These are phyloP conservation scores for Fusarium sublunatum DNA, from an alignment of 2,329 filamentous ascomycete genomes.

Conservation along the genomic window DNA sequence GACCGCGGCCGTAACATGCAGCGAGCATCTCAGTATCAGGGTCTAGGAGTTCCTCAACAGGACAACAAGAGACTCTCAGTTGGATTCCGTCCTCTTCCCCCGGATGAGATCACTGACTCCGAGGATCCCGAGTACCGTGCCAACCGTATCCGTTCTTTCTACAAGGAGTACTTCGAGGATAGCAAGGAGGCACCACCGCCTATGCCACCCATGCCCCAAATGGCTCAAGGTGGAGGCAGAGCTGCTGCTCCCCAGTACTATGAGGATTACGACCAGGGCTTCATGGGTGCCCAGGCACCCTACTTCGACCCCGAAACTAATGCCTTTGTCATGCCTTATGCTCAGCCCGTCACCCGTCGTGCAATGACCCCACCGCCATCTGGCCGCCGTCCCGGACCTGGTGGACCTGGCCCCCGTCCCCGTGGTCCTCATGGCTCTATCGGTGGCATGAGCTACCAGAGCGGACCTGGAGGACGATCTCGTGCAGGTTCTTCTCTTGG, in stretches of 20 bases:
- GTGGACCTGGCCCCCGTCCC: constrained; percentile 47
- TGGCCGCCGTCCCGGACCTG: constrained; percentile 57
- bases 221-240: constrained; percentile 37
- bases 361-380: constrained; percentile 94
- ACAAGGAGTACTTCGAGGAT: constrained; percentile 99
- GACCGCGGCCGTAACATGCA: constrained; percentile 53
- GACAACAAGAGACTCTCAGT: constrained; percentile 72
- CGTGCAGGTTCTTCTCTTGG: constrained; percentile 62
- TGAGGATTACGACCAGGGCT: constrained; percentile 79
- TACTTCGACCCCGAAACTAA: constrained; percentile 75
- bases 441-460: constrained; percentile 59
- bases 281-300: constrained; percentile 72
- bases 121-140: constrained; percentile 95
- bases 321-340: constrained; percentile 83
- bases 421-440: constrained; percentile 62
- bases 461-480: constrained; percentile 65
- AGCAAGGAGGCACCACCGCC: constrained; percentile 64
- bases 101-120: constrained; percentile 79
- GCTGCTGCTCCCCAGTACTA: constrained; percentile 64
- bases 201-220: constrained; percentile 52
- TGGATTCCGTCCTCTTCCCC: constrained; percentile 85
- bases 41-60: constrained; percentile 65
- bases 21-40: constrained; percentile 47
- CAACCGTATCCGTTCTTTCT: constrained; percentile 97
- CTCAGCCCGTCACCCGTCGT: constrained; percentile 85